phyloP scores from a whole-genome alignment of 2,329 filamentous ascomycete species.

The Stenocarpella maydis region DNA sequence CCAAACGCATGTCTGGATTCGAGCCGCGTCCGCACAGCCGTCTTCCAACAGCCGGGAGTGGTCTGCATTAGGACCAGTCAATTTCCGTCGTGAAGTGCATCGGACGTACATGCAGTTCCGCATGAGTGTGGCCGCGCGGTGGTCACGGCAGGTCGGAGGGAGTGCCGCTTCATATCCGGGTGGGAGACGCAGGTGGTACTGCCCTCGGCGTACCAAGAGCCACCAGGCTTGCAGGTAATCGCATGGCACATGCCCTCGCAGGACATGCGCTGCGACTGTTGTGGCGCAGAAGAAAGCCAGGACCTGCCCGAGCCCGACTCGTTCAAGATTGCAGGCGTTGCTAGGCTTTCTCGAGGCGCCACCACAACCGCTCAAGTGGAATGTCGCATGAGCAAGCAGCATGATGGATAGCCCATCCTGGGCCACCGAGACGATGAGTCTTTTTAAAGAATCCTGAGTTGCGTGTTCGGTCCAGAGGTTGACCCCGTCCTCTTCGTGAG shows the following conservation, averaged over 20 bases:
- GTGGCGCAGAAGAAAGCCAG: not conserved
- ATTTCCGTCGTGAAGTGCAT: slow-evolving; percentile 1
- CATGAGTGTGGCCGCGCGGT: slow-evolving; percentile 4
- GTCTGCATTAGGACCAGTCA: slow-evolving; percentile 7
- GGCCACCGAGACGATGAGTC: not conserved
- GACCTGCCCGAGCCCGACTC: not conserved
- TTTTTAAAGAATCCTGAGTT: not conserved
- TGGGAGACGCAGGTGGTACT: slow-evolving; percentile 15
- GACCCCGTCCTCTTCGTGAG: slow-evolving; percentile 6
- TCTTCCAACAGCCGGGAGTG: not conserved
- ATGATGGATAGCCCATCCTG: not conserved
- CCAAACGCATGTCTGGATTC: not conserved
- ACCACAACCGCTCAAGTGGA: not conserved
- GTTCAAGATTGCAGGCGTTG: not conserved
- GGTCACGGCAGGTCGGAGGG: not conserved
- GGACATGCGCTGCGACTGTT: not conserved
- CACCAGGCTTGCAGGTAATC: slow-evolving; percentile 2
- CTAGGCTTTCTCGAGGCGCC: not conserved
- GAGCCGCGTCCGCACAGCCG: not conserved
- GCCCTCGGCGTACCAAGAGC: slow-evolving; percentile 6
- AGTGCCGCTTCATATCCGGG: slow-evolving; percentile 5
- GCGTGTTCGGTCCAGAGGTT: not conserved
- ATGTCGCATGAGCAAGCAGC: not conserved
- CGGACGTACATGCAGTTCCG: slow-evolving; percentile 5
- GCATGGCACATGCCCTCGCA: not conserved